Base-by-base conservation (phyloP, 139 green algal species). In the Ettlia oleoabundans region DNA sequence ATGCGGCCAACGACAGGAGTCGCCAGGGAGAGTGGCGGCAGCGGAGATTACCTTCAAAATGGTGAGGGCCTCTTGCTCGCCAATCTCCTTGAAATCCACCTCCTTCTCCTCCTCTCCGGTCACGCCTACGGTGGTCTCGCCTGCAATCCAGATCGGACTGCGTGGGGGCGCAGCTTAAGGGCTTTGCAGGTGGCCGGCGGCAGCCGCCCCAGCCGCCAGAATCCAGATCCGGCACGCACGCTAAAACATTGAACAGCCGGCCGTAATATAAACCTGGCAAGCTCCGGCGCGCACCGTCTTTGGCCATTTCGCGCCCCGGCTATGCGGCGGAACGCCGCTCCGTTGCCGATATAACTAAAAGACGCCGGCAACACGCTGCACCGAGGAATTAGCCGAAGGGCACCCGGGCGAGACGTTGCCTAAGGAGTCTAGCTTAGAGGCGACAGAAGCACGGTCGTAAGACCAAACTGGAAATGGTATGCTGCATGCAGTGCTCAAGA, bases 41-140 rank as follows among this genome's bases (percentile, higher is more conserved):
- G 21, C 22, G 2, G 26, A 30, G 24, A 35, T 26, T n/a, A 87
- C 82, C 82, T 84, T 84, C 35, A 88, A 68, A 18, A 85, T 53
- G 18, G 70, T 32, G 4, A 89, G 75, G 5, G 85, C 85, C 80
- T 80, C 53, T 41, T 80, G 71, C 74, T 86, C 52, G 66, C 30
- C 65, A 26, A 88, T 58, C 65, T 95, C 93, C 71, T 89, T 89
- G 73, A 96, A 95, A 61, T 96, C 93, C 1, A 96, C 86, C 82
- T 94, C 89, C 61, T 90, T 37, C 21, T 84, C 86, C 28, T 37
- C 80, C 61, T 80, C 79, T 24, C 10, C 61, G 51, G 47, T 62
- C n/a, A 83, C 69, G 24, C 37, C 42, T 18, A 88, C 80, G n/a
- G 42, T 42, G 53, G 73, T 28, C 51, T 78, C 73, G 47, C 47